Evolutionary conservation across 768 basidiomycete genomes (phyloP).

Genomic region (Suillus tomentosus): DNA sequence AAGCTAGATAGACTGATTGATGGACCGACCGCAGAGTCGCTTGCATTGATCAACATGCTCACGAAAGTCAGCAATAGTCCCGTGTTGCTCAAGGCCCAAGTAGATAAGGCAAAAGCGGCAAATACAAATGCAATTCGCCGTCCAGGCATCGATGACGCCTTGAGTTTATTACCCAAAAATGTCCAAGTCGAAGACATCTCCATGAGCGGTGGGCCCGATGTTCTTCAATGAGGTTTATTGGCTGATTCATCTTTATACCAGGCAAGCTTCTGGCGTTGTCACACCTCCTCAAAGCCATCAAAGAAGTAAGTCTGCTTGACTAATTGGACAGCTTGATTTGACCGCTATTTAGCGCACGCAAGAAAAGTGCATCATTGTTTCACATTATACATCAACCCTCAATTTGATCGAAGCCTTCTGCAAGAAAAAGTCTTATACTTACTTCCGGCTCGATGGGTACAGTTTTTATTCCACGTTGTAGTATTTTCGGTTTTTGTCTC

Average conservation of each 20-base stretch:
- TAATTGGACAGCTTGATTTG: neutral
- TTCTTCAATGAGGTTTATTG: neutral
- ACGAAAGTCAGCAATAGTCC: constrained; percentile 95
- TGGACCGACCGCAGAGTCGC: constrained; percentile 72
- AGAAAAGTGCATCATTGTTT: constrained; percentile 95
- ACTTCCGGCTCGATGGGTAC: constrained; percentile 86
- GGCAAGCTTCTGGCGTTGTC: constrained; percentile 76
- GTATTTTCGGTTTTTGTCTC: neutral
- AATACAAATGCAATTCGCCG: constrained; percentile 44
- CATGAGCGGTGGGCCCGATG: constrained; percentile 68
- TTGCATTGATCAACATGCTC: constrained; percentile 77
- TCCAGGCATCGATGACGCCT: constrained; percentile 58
- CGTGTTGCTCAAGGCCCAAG: constrained; percentile 78
- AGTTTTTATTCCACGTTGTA: constrained; percentile 12
- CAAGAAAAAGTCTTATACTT: constrained; percentile 72
- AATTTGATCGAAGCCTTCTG: constrained; percentile 90
- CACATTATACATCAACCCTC: constrained; percentile 95
- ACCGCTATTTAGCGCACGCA: constrained; percentile 57
- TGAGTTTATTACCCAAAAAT: constrained; percentile 59
- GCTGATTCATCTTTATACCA: constrained; percentile 34
- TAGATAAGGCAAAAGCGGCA: constrained; percentile 57
- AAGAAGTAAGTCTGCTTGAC: constrained; percentile 44
- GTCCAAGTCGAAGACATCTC: constrained; percentile 69
- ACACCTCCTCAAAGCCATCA: constrained; percentile 60
- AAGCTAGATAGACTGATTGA: constrained; percentile 69